Base-by-base conservation (phyloP, 2,329 filamentous ascomycete genomes). In the Botrytis aclada region DNA sequence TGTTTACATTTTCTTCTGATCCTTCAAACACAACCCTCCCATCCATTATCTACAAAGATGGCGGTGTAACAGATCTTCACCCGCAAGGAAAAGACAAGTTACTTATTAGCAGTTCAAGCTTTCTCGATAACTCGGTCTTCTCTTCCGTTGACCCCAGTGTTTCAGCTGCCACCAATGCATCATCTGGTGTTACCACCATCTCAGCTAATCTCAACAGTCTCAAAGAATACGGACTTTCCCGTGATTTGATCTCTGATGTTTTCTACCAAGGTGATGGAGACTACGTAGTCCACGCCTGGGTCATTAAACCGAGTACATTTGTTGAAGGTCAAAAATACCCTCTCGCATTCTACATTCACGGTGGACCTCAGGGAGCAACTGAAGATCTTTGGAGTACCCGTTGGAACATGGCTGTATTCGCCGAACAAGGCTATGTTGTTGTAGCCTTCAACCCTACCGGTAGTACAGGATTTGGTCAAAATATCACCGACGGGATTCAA, bases 351-450 rank as follows among this genome's bases (percentile, higher is more conserved):
- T 83, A 94, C 64, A 91, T 96, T 75, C 93, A 97, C 78, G 93
- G 93, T 71, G 93, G 93, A 0, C 93, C 93, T 0, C 92, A 95
- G 80, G 88, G 90, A 32, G 88, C 92, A 0, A 95, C 92, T 91
- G 83, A 82, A 51, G 91, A 96, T 79, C 84, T 86, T 43, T 97
- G 93, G 93, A 91, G 87, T 81, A 93, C 90, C 4, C 86, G 93
- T 32, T 97, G 93, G 93, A 96, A 96, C 80, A 90, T 92, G 4
- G 92, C 92, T 74, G 87, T 95, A 20, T 95, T 93, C 79, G 93
- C 93, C 9, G 93, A 96, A 81, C 92, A 95, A 82, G 93, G 93
- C 62, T 97, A 95, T 80, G 87, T 96, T 4, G 92, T 91, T 39
- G 88, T 96, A 62, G 86, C 88, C 71, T 92, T 93, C 8, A 96